Evolutionary conservation across 345 rosid genomes (phyloP), one percentile per base, ranked within the genome.

Genomic region (Populus pruinosa): DNA sequence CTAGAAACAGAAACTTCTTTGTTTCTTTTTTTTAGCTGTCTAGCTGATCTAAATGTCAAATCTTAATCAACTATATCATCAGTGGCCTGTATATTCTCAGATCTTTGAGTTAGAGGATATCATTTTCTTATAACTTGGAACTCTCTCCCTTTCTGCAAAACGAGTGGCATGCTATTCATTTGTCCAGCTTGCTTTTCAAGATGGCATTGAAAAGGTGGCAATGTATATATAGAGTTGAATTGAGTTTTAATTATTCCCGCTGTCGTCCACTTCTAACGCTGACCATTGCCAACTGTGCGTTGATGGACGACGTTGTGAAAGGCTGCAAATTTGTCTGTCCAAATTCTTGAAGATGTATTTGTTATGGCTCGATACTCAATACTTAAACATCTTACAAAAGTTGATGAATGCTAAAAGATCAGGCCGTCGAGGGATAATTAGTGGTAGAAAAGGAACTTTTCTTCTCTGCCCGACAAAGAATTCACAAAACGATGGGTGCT

Each of bases 1-100:
- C 69, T 77, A 68, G 78, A 78, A 82, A 66, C 69, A 71, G 43
- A 50, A 83, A 67, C 70, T 76, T 39, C 23, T 63, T 69, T 6
- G 75, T 78, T 65, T 62, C 56, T 33, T 61, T 71, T 71, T 71
- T 71, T 75, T 9, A 72, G 69, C 47, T 64, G 39, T 71, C 16
- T 65, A 71, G 76, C 55, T 65, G 35, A 27, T 72, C 72, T 72
- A 20, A 53, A 31, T 7, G 35, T 59, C 41, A 44, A 8, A 8
- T n/a, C 47, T 36, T 61, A 44, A 74, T 69, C 73, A 74, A 79
- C 71, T 63, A 67, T 69, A 69, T 43, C 75, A 49, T 67, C 39
- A 21, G 36, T 68, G 77, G 74, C 69, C 77, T 79, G 82, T 79
- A 67, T 29, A 79, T 39, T 67, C 21, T 68, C 12, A 38, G 61